A percentile compares a stretch with the other conserved stretches of the same genome.
These are phyloP conservation scores for Vitis rupestris DNA, from an alignment of 164 flowering plant genomes.

Conservation along the genomic window DNA sequence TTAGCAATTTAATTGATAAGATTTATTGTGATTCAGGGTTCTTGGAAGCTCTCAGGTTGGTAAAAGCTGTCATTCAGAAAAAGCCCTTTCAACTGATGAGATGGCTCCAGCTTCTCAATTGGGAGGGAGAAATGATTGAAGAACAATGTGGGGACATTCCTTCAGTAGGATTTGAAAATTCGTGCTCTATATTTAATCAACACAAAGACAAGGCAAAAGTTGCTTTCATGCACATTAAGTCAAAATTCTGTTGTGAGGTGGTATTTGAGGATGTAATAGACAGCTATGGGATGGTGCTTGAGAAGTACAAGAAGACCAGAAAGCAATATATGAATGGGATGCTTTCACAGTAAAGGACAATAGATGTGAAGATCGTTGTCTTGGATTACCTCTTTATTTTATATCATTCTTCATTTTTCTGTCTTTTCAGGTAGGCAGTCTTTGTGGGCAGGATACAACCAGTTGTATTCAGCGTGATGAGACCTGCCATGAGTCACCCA, in stretches of 20 bases:
- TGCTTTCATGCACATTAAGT: slow-evolving; percentile 39
- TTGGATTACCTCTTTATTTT: not conserved
- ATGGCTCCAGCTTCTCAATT: slow-evolving; percentile 50
- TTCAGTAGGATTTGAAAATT: slow-evolving; percentile 12
- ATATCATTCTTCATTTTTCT: not conserved
- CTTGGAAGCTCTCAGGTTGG: slow-evolving; percentile 28
- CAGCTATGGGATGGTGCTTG: slow-evolving; percentile 36
- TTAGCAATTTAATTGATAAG: slow-evolving; percentile 36
- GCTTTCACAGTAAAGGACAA: slow-evolving; percentile 42
- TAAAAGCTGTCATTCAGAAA: slow-evolving; percentile 33
- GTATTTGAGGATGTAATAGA: slow-evolving; percentile 36
- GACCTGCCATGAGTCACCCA: not conserved
- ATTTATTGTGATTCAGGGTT: slow-evolving; percentile 36
- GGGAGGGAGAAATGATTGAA: slow-evolving; percentile 18
- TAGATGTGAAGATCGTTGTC: no score
- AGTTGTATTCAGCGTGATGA: not conserved
- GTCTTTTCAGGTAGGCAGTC: not conserved
- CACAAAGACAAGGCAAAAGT: slow-evolving; percentile 31
- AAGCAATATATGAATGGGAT: slow-evolving; percentile 68
- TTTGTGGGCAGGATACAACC: not conserved
- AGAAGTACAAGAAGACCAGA: slow-evolving; percentile 54
- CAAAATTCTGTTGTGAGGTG: slow-evolving; percentile 46
- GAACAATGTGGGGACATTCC: slow-evolving; percentile 18
- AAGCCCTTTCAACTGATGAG: slow-evolving; percentile 39
- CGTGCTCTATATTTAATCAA: slow-evolving; percentile 14